phyloP scores from a whole-genome alignment of 2,329 filamentous ascomycete species.

The Phoma sp. region DNA sequence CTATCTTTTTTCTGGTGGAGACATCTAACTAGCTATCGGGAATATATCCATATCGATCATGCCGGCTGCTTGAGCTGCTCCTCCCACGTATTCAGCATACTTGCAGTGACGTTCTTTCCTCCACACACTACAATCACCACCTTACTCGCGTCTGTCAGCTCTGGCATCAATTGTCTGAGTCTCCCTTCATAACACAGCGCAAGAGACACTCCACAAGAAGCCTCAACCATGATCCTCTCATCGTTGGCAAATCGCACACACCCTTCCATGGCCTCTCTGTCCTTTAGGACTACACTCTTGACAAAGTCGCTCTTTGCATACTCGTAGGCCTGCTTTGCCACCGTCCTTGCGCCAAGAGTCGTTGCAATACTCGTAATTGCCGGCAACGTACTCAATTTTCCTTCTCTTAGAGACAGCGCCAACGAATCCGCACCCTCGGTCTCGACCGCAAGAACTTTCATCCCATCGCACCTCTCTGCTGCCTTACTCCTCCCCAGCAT shows the following conservation, averaged over 20 bases:
- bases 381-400: slow-evolving; percentile 66
- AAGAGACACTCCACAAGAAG: slow-evolving; percentile 80
- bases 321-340: slow-evolving; percentile 71
- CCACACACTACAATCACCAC: slow-evolving; percentile 89
- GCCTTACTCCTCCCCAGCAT: slow-evolving; percentile 54
- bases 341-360: slow-evolving; percentile 72
- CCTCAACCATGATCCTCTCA: slow-evolving; percentile 79
- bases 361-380: slow-evolving; percentile 77
- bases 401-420: slow-evolving; percentile 63
- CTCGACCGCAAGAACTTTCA: slow-evolving; percentile 73
- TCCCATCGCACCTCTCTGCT: background rate
- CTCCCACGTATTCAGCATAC: slow-evolving; percentile 27
- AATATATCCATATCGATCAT: background rate
- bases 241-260: slow-evolving; percentile 80
- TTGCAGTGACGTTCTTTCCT: slow-evolving; percentile 56
- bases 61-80: slow-evolving; percentile 2
- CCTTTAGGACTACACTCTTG: slow-evolving; percentile 68
- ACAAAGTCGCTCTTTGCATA: slow-evolving; percentile 61
- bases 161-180: slow-evolving; percentile 60
- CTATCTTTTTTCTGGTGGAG: background rate
- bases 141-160: slow-evolving; percentile 66
- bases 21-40: background rate
- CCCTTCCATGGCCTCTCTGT: slow-evolving; percentile 78
- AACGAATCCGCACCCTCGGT: slow-evolving; percentile 77
- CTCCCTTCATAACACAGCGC: slow-evolving; percentile 69